phyloP scores from a whole-genome alignment of 2,329 filamentous ascomycete genomes.

The Ampelomyces quisqualis region DNA sequence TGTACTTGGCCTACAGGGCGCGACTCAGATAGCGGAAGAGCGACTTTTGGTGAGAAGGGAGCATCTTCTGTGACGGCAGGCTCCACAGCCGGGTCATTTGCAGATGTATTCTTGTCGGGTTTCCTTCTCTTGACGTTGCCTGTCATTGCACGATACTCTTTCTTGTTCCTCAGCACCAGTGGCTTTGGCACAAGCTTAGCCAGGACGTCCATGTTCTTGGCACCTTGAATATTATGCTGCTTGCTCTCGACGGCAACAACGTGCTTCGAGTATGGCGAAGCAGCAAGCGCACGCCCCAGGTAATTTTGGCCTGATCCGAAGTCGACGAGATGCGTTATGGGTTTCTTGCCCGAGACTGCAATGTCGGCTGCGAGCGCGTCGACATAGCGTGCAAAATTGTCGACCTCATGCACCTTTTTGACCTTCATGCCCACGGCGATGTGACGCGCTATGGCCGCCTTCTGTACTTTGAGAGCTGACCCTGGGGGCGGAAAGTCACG shows the following conservation, averaged over 20 bases:
- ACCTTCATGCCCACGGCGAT: conserved; percentile 89
- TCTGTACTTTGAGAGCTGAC: conserved; percentile 36
- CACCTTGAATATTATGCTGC: conserved; percentile 81
- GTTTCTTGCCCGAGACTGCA: conserved; percentile 27
- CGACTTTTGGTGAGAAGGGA: background rate
- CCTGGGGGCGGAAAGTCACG: conserved; percentile 56
- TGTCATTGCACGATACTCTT: conserved; percentile 62
- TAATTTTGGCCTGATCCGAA: conserved; percentile 98
- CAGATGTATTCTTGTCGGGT: conserved; percentile 32
- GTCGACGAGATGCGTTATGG: conserved; percentile 85
- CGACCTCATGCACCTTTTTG: conserved; percentile 94
- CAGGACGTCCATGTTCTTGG: conserved; percentile 78
- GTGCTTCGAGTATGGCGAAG: conserved; percentile 78
- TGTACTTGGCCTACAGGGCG: too few relatives aligned
- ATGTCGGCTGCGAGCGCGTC: conserved; percentile 63
- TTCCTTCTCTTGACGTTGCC: conserved; percentile 47
- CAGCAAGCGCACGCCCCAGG: conserved; percentile 82
- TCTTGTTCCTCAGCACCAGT: conserved; percentile 78
- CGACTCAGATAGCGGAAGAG: too few relatives aligned
- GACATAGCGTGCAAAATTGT: conserved; percentile 85
- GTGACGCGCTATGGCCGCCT: conserved; percentile 64
- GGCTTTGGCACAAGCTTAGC: conserved; percentile 74
- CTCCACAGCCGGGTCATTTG: background rate
- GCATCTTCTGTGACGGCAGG: background rate
- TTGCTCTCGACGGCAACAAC: conserved; percentile 90